Evolutionary conservation across 192 early-diverging fungal species (phyloP).

Genomic region (Podila verticillata): DNA sequence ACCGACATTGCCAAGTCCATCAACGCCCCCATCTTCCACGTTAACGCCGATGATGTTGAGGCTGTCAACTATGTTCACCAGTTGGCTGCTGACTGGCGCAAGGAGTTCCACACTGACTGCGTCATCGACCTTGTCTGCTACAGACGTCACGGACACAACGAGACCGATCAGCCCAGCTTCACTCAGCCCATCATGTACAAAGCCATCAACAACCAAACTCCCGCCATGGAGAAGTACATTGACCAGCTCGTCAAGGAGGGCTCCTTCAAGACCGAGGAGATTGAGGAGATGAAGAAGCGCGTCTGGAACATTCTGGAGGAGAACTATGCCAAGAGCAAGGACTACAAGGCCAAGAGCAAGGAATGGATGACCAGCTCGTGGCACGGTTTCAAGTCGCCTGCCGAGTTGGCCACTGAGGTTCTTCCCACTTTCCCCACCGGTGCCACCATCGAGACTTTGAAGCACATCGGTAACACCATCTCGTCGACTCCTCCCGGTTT

Average conservation of each 20-base stretch:
- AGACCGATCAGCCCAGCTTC: conserved; percentile 98
- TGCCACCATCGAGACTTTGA: conserved; percentile 75
- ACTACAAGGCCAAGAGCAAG: conserved; percentile 87
- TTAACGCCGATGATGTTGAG: conserved; percentile 98
- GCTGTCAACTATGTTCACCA: conserved; percentile 95
- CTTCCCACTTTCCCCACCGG: conserved; percentile 77
- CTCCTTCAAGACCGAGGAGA: conserved; percentile 82
- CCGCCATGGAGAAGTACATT: conserved; percentile 88
- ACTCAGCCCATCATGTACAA: conserved; percentile 99
- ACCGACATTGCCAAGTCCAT: conserved; percentile 98
- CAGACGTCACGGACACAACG: conserved; percentile 98
- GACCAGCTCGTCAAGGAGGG: conserved; percentile 86
- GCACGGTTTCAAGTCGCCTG: conserved; percentile 85
- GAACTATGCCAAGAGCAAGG: conserved; percentile 88
- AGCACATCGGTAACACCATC: conserved; percentile 85
- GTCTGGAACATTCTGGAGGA: conserved; percentile 94
- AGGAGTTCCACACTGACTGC: conserved; percentile 95
- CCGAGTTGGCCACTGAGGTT: conserved; percentile 76
- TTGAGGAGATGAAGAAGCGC: conserved; percentile 89
- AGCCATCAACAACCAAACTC: conserved; percentile 85
- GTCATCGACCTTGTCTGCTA: conserved; percentile 98
- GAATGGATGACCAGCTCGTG: conserved; percentile 97
- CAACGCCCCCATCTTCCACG: conserved; percentile 97
- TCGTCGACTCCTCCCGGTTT: conserved; percentile 86
- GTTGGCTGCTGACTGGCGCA: conserved; percentile 96